Percentiles rank a stretch among this genome's conserved stretches.
These are phyloP conservation scores for Plasmodium blacklocki DNA, from an alignment of 169 alveolate species.

Conservation along the genomic window DNA sequence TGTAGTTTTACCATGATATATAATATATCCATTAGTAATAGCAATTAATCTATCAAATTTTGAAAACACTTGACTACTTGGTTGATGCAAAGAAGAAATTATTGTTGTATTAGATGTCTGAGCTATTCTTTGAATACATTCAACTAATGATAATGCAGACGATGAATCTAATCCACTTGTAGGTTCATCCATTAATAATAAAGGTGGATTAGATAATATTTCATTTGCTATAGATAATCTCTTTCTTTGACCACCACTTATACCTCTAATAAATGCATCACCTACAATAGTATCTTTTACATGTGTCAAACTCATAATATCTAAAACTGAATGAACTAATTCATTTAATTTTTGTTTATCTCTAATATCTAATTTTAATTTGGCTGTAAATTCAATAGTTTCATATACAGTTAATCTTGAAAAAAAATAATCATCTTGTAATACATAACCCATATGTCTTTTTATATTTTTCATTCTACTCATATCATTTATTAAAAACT, in stretches of 20 bases:
- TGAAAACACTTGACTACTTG: constrained; percentile 81
- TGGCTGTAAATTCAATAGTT: constrained; percentile 81
- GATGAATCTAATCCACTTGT: constrained; percentile 92
- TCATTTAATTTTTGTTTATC: constrained; percentile 75
- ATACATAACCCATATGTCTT: constrained; percentile 72
- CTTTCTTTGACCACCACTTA: constrained; percentile 89
- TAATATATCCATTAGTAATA: constrained; percentile 84
- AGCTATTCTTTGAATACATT: constrained; percentile 75
- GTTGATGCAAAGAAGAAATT: constrained; percentile 85
- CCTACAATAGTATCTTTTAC: constrained; percentile 81
- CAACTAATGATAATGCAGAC: constrained; percentile 81
- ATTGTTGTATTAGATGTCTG: constrained; percentile 75
- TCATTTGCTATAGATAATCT: constrained; percentile 90
- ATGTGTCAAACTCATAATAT: constrained; percentile 80
- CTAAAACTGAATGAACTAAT: constrained; percentile 77
- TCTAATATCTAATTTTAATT: constrained; percentile 78
- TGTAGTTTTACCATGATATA: constrained; percentile 85
- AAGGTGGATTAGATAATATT: constrained; percentile 87
- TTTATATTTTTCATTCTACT: constrained; percentile 31
- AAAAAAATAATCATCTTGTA: constrained; percentile 79
- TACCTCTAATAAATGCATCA: constrained; percentile 80
- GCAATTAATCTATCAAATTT: constrained; percentile 85
- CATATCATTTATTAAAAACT: constrained; percentile 29
- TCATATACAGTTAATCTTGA: constrained; percentile 80
- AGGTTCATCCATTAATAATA: constrained; percentile 91